Conservation (phyloP, 2,329 filamentous ascomycete genomes). For the Ampelomyces quisqualis region DNA sequence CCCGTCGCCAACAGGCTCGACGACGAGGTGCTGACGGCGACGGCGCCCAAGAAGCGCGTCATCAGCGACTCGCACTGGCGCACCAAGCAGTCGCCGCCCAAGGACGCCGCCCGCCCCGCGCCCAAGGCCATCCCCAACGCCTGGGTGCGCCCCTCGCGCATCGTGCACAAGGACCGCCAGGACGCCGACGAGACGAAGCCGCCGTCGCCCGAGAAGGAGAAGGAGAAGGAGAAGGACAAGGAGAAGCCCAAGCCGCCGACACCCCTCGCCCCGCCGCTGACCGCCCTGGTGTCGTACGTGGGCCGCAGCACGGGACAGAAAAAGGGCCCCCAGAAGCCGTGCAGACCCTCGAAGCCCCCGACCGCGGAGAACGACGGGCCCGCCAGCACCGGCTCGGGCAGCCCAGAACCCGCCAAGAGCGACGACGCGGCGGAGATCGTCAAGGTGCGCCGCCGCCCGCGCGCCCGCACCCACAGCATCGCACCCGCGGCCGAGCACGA, state of each 20-base stretch:
- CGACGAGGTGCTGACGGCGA: constrained; percentile 52
- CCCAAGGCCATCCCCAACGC: constrained; percentile 42
- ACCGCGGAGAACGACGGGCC: constrained; percentile 39
- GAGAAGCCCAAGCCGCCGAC: constrained; percentile 15
- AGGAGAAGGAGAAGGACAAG: constrained; percentile 3
- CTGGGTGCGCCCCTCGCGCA: constrained; percentile 42
- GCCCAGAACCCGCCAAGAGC: constrained; percentile 25
- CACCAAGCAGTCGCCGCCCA: constrained; percentile 53
- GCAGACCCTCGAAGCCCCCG: constrained; percentile 33
- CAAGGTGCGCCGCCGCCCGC: constrained; percentile 31
- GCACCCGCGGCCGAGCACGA: too few relatives aligned
- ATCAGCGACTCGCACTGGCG: constrained; percentile 90
- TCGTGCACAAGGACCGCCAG: constrained; percentile 23
- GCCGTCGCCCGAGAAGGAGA: constrained; percentile 6
- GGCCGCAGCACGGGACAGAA: constrained; percentile 32
- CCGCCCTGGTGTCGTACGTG: constrained; percentile 29
- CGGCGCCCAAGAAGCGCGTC: constrained; percentile 83
- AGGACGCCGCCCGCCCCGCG: constrained; percentile 32
- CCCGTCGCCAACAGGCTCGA: constrained; percentile 43
- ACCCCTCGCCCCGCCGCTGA: constrained; percentile 17
- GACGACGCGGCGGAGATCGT: constrained; percentile 28
- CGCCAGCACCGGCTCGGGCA: constrained; percentile 37
- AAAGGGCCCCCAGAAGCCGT: constrained; percentile 22
- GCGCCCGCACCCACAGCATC: constrained; percentile 29
- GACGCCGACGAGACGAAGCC: constrained; percentile 7